Percentiles rank a stretch among this genome's conserved stretches.
Conservation (phyloP, 2,329 filamentous ascomycete species). For the Trichoderma gracile region DNA sequence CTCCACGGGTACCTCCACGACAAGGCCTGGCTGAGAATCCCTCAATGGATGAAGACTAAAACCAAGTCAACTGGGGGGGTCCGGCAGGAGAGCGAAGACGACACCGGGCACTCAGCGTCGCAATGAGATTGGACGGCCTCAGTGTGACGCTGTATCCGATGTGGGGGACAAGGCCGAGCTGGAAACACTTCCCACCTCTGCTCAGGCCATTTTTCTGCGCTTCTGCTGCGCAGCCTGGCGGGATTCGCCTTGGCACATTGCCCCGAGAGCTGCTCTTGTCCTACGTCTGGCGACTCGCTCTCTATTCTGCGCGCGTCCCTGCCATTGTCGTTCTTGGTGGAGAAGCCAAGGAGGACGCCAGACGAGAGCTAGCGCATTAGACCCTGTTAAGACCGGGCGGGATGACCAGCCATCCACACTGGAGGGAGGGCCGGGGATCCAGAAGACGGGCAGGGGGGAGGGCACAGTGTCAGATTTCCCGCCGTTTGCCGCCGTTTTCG, state of each 20-base stretch:
- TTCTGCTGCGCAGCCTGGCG: not conserved
- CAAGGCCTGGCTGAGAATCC: not conserved
- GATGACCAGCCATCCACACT: constrained; percentile 22
- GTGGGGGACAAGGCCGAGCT: constrained; percentile 23
- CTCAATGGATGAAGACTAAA: not conserved
- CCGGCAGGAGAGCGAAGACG: constrained; percentile 11
- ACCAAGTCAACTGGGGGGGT: not conserved
- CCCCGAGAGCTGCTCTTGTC: constrained; percentile 19
- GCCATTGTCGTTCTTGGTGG: constrained; percentile 24
- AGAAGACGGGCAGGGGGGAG: constrained; percentile 14
- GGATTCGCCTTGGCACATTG: constrained; percentile 14
- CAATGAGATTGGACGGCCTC: constrained; percentile 21
- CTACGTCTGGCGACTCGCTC: constrained; percentile 11
- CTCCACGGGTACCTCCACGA: constrained; percentile 1
- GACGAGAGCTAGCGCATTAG: constrained; percentile 16
- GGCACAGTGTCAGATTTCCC: constrained; percentile 22
- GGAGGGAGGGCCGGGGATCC: constrained; percentile 10
- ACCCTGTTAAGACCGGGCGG: constrained; percentile 17
- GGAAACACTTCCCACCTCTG: constrained; percentile 12
- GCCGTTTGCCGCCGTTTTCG: not conserved
- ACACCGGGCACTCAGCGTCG: constrained; percentile 2
- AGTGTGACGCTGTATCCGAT: constrained; percentile 21
- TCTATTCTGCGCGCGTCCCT: constrained; percentile 18
- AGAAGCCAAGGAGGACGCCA: constrained; percentile 18
- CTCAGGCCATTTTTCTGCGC: constrained; percentile 15